These are phyloP conservation scores for Penstemon barbatus DNA, from an alignment of 257 asterid genomes.

Conservation along the genomic window DNA sequence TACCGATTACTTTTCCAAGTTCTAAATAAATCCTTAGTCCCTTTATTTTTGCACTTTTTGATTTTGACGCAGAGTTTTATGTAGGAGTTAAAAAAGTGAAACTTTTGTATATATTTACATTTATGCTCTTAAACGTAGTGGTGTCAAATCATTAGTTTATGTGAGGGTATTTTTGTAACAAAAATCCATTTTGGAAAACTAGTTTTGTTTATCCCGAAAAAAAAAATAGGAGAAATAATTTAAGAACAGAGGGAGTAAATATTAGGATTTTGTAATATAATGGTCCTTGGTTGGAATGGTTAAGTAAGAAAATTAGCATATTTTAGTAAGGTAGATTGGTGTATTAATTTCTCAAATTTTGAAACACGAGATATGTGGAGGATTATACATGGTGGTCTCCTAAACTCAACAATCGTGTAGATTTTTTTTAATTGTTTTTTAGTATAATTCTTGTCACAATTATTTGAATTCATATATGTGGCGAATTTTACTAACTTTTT, in stretches of 20 bases:
- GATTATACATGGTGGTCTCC: not conserved
- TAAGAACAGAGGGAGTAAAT: no score
- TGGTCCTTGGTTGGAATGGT: not conserved
- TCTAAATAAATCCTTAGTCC: no score
- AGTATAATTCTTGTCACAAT: constrained; percentile 12
- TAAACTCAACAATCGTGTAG: constrained; percentile 11
- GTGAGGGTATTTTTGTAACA: no score
- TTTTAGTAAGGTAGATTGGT: not conserved
- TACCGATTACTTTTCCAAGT: not conserved
- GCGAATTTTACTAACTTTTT: constrained; percentile 31
- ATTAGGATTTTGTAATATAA: not conserved
- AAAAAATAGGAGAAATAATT: no score
- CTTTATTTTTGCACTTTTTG: no score
- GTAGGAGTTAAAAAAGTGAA: no score
- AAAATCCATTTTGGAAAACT: no score
- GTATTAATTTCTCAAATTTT: constrained; percentile 9
- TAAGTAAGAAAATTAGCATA: constrained; percentile 6
- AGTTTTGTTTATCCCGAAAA: no score
- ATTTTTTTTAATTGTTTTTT: constrained; percentile 4
- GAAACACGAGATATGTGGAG: not conserved
- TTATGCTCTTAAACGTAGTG: no score
- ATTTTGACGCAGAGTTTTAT: no score
- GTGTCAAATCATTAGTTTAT: no score
- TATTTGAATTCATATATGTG: constrained; percentile 18
- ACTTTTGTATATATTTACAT: no score